A percentile compares a stretch with the other conserved stretches of the same genome.
phyloP scores from a whole-genome alignment of 148 eudicot species.

The Nyssa sinensis region DNA sequence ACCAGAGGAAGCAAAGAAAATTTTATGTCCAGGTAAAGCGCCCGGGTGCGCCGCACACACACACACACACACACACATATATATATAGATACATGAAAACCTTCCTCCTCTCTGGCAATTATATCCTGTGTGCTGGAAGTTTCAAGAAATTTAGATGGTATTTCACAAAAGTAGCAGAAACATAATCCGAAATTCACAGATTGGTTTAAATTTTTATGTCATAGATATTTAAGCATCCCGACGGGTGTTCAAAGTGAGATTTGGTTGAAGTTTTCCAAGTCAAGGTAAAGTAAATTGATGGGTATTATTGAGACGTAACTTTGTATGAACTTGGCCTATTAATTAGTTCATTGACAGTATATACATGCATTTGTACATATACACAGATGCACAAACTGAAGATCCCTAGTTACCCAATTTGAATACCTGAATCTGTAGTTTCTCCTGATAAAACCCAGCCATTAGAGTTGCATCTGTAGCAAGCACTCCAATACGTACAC shows the following conservation, averaged over 20 bases:
- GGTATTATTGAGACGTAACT: neutral
- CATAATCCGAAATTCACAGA: too few relatives aligned
- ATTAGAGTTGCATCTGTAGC: conserved; percentile 29
- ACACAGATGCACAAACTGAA: neutral
- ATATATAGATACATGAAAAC: neutral
- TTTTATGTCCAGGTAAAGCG: too few relatives aligned
- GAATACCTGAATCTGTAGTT: conserved; percentile 46
- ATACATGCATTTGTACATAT: neutral
- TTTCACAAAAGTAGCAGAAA: neutral
- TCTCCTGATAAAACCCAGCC: conserved; percentile 44
- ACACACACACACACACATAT: neutral
- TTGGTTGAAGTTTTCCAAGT: too few relatives aligned
- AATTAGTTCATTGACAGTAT: neutral
- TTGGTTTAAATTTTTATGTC: too few relatives aligned
- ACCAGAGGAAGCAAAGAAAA: neutral
- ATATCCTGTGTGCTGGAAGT: neutral
- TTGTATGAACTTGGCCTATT: neutral
- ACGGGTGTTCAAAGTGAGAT: too few relatives aligned
- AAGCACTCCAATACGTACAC: conserved; percentile 46
- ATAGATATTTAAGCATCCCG: too few relatives aligned
- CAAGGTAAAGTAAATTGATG: too few relatives aligned
- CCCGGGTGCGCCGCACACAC: too few relatives aligned
- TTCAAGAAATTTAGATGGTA: neutral
- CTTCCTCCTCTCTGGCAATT: too few relatives aligned
- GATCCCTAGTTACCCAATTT: neutral